Base-by-base conservation (phyloP, 208 protist genomes). In the Leishmania arabica region DNA sequence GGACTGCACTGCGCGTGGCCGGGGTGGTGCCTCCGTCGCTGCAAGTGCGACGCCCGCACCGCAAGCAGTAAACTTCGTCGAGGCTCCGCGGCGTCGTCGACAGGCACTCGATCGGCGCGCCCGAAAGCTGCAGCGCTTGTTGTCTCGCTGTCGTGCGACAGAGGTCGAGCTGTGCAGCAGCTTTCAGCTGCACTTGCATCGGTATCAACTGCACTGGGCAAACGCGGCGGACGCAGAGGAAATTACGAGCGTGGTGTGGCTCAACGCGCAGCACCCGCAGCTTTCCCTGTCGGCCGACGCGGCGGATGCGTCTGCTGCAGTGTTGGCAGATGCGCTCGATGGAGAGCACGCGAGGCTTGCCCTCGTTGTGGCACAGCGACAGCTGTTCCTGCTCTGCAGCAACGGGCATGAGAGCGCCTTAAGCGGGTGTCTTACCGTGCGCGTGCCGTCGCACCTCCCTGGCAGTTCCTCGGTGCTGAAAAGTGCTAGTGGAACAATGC, bases 121-220 rank as follows among this genome's bases (percentile, higher is more conserved):
- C 27, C 19, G 24, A 73, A 78, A 54, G 49, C 47, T 85, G 72
- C 82, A 79, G 54, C 72, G 53, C 19, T 65, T 82, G 0, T 31
- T 81, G 15, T 54, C 49, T n/a, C 79, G 77, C 1, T 77, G 77
- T 37, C 75, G 49, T 15, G 47, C 24, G 9, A 65, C 24, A 27
- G 79, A 85, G 65, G 49, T n/a, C 15, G 78, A 84, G 81, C 58
- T 78, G 71, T 47, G 77, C 45, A 79, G 78, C 8, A 69, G 65
- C 54, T 82, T 75, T n/a, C 62, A 60, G 40, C 71, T 85, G 17
- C 54, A 71, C 31, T 37, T 89, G 56, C 81, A 85, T 47, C 82
- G 86, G 1, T 77, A 86, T 58, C 78, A 58, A n/a, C 79, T 89
- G 15, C 27, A 65, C 24, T 91, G 88, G 88, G 51, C 75, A 54